Percentiles rank a stretch among this genome's conserved stretches.
Evolutionary conservation across 2,329 filamentous ascomycete species (phyloP).

Genomic region (Xylariaceae sp.): DNA sequence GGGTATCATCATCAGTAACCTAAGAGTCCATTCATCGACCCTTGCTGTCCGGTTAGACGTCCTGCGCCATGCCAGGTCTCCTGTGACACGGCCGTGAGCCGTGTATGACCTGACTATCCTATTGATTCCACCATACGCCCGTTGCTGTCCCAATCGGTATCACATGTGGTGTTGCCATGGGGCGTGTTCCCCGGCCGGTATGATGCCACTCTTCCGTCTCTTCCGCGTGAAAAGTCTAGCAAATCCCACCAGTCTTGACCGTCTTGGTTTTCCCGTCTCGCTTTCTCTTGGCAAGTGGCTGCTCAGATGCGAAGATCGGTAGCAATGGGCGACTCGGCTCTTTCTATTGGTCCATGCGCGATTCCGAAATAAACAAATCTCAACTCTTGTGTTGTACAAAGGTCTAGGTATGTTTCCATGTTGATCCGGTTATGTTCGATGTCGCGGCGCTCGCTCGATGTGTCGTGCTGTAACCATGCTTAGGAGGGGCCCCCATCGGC

Average conservation of each 20-base stretch:
- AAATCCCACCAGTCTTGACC: background rate
- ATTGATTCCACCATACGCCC: constrained; percentile 4
- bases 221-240: background rate
- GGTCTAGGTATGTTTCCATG: background rate
- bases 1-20: background rate
- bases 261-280: background rate
- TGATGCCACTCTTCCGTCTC: background rate
- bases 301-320: background rate
- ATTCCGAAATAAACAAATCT: background rate
- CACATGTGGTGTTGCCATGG: background rate
- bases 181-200: background rate
- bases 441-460: background rate
- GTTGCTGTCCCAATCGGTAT: background rate
- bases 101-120: background rate
- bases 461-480: background rate
- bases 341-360: background rate
- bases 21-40: background rate
- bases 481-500: background rate
- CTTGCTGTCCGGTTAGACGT: background rate
- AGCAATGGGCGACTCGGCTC: background rate
- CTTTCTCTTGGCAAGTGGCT: background rate
- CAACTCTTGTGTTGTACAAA: background rate
- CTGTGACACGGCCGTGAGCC: background rate
- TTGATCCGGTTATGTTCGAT: background rate
- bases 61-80: background rate